Base-by-base conservation (phyloP, 2,329 filamentous ascomycete species). In the Cercospora sojina region DNA sequence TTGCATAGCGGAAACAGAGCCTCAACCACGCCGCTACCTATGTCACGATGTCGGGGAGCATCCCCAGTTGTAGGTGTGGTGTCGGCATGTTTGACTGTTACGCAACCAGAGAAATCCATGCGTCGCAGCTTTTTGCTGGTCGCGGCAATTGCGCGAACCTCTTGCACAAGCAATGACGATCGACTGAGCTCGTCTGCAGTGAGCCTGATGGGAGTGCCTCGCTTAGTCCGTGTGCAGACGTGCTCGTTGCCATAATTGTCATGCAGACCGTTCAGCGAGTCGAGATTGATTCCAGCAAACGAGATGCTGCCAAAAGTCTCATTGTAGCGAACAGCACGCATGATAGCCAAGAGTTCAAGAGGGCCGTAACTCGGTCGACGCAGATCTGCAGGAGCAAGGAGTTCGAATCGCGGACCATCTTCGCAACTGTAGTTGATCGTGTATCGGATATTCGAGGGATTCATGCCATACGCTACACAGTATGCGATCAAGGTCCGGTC, bases 401-500 rank as follows among this genome's bases (percentile, higher is more conserved):
- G 81, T 68, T 85, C 83, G 74, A 91, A 91, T 38, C 86, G 85
- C 5, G 89, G 89, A 31, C 84, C 85, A 78, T 91, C 88, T 75
- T 91, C 89, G 68, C 84, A 86, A 64, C 85, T 78, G 71, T 84
- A 82, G 72, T 87, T 83, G 64, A 90, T 84, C 5, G 83, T 83
- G 72, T 90, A 90, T 61, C 85, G 83, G 58, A 91, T 88, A 64
- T 88, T 89, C 12, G 85, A 85, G 3, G 89, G 87, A 71, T 90
- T 87, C 23, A 90, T 81, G 65, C 87, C 85, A 74, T 91, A 91
- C 20, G 87, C 88, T 49, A 89, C 83, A 74, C 88, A 91, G 74
- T 91, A 91, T 35, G 88, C 89, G 57, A 86, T 86, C 32, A 91
- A 77, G 1, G 89, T 91, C 35, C 88, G 83, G 70, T 91, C 88